Evolutionary conservation across 164 flowering plant genomes (phyloP).

Genomic region (Vitis amurensis): DNA sequence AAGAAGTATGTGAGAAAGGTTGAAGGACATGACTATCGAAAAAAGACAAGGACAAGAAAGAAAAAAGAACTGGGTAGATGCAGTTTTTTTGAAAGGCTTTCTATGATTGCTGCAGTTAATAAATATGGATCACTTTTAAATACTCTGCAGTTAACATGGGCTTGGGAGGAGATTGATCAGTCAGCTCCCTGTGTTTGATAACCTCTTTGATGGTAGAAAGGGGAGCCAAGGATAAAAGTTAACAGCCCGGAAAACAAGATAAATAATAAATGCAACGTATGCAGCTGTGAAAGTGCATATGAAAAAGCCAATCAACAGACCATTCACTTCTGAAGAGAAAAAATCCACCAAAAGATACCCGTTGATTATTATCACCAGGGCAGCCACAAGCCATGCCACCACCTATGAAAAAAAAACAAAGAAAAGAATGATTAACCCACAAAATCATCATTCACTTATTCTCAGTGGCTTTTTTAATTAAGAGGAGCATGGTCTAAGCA

Average conservation of each 20-base stretch:
- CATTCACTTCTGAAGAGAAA: constrained; percentile 52
- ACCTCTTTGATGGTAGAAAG: constrained; percentile 10
- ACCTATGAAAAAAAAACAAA: constrained; percentile 30
- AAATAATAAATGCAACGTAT: constrained; percentile 53
- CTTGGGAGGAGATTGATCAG: neutral
- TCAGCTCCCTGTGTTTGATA: constrained; percentile 13
- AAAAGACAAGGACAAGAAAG: neutral
- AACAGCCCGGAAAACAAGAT: constrained; percentile 45
- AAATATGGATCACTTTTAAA: too few species aligned
- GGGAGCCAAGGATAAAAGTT: constrained; percentile 24
- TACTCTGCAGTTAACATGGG: neutral
- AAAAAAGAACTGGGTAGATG: neutral
- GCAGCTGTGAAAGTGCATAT: constrained; percentile 40
- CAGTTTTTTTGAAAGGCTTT: too few species aligned
- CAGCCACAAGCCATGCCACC: constrained; percentile 61
- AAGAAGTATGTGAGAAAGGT: neutral
- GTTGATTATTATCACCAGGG: constrained; percentile 61
- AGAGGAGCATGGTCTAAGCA: too few species aligned
- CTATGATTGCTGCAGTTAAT: too few species aligned
- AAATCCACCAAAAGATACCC: constrained; percentile 66
- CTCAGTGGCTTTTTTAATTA: too few species aligned
- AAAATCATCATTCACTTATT: neutral
- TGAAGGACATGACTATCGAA: neutral
- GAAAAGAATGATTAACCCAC: neutral
- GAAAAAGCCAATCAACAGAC: constrained; percentile 20